Evolutionary conservation across 495 filamentous ascomycete species (phyloP).

Genomic region (Aspergillus campestris): DNA sequence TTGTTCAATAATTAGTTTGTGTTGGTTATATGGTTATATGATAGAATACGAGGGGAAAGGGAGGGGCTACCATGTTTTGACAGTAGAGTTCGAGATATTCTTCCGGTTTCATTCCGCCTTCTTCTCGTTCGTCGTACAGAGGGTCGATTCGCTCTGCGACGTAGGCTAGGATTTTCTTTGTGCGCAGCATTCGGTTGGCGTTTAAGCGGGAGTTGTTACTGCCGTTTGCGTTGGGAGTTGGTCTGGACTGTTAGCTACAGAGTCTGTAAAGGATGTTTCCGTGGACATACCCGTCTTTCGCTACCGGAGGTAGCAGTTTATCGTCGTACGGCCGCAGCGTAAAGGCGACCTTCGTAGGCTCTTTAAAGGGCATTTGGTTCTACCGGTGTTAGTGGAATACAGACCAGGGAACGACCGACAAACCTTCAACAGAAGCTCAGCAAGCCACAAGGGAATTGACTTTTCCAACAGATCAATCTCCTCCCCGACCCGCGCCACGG

Average conservation of each 20-base stretch:
- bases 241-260: constrained; percentile 14
- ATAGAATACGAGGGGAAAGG: neutral
- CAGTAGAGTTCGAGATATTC: constrained; percentile 93
- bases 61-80: constrained; percentile 65
- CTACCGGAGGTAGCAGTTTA: constrained; percentile 58
- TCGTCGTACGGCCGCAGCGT: constrained; percentile 79
- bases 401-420: neutral
- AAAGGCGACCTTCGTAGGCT: constrained; percentile 90
- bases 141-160: constrained; percentile 86
- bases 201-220: constrained; percentile 77
- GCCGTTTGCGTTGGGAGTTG: constrained; percentile 18
- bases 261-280: no score
- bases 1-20: no score
- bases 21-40: no score
- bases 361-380: constrained; percentile 79
- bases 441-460: constrained; percentile 81
- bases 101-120: constrained; percentile 65
- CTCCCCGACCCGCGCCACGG: constrained; percentile 62
- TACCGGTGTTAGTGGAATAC: constrained; percentile 15
- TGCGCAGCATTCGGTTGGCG: constrained; percentile 91
- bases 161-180: constrained; percentile 91
- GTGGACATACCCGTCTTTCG: constrained; percentile 45
- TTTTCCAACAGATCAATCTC: constrained; percentile 81
- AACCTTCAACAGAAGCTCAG: constrained; percentile 77
- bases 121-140: constrained; percentile 41